Evolutionary conservation across 352 stramenopile genomes (phyloP), one percentile per base, ranked within the genome.

Genomic region (Globisporangium perplexum): DNA sequence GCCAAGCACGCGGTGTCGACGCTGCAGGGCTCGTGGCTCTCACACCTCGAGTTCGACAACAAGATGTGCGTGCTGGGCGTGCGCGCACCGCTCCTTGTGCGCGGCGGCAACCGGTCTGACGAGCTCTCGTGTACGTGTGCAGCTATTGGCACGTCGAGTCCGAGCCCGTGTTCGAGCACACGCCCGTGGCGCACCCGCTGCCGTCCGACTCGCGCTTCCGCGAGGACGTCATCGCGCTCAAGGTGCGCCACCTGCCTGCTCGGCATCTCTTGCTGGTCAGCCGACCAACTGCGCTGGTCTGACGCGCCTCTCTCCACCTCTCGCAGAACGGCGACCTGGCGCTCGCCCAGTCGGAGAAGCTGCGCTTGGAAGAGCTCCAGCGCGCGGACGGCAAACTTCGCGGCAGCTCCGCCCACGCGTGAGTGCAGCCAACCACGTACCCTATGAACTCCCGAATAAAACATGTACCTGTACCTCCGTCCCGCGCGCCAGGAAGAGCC

Each of bases 131-230:
- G 33, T 58, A 3, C 10, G 7, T 0, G 10, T 50, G 18, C 39
- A 81, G 71, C 4, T 88, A 87, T 51, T 92, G 81, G 81, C 71
- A 89, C 35, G 65, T 90, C 22, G 74, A 86, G 31, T 81, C 76
- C 0, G 78, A 87, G 55, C 78, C 81, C 17, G 72, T 69, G 10
- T 87, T 81, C 44, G 63, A 77, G 35, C 76, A 86, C 56, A 62
- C 39, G 15, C 72, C 76, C 0, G 67, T 88, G 8, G 51, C 59
- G 20, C 44, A 62, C 4, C 55, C 78, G 18, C 59, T 89, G 23
- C 68, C 69, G 3, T 90, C 78, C 1, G 82, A 92, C 52, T 77
- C 70, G 39, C 59, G 74, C 18, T 88, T 70, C 62, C 74, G 82
- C 2, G 71, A 86, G 60, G 81, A 91, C 62, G 59, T 88, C 14